Percentiles rank a stretch among this genome's conserved stretches.
These are phyloP conservation scores for Sporothrix inflata DNA, from an alignment of 2,329 filamentous ascomycete species.

Conservation along the genomic window DNA sequence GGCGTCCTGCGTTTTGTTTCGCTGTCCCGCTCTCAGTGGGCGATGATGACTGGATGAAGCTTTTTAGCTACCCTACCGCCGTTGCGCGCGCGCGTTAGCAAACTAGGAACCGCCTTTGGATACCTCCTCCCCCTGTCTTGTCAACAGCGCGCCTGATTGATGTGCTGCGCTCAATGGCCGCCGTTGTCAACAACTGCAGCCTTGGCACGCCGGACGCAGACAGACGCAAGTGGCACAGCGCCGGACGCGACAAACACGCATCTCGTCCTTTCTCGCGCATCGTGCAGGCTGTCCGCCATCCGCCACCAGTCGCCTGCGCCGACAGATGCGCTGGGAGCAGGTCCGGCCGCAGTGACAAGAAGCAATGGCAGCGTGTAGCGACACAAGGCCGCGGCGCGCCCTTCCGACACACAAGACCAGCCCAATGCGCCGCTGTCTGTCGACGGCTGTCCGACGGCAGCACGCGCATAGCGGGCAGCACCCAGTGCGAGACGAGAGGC, in stretches of 20 bases:
- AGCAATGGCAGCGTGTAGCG: not conserved
- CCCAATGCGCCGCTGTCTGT: slow-evolving; percentile 23
- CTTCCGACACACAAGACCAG: not conserved
- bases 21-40: slow-evolving; percentile 11
- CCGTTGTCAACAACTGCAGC: slow-evolving; percentile 20
- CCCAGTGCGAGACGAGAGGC: not conserved
- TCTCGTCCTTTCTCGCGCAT: not conserved
- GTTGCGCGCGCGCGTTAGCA: slow-evolving; percentile 17
- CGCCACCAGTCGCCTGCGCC: not conserved
- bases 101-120: slow-evolving; percentile 2
- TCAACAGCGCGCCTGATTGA: slow-evolving; percentile 7
- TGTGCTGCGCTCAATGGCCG: not conserved
- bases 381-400: not conserved
- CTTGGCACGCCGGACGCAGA: slow-evolving; percentile 15
- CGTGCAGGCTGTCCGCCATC: not conserved
- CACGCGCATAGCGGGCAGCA: not conserved
- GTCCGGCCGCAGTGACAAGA: not conserved
- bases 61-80: slow-evolving; percentile 1
- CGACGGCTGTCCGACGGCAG: slow-evolving; percentile 18
- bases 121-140: not conserved
- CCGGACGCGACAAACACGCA: slow-evolving; percentile 22
- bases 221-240: slow-evolving; percentile 22
- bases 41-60: slow-evolving; percentile 10
- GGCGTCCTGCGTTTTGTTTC: slow-evolving; percentile 20
- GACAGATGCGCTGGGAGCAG: not conserved